A percentile compares a stretch with the other conserved stretches of the same genome.
phyloP scores from a whole-genome alignment of 768 basidiomycete species.

The Kwoniella botswanensis region DNA sequence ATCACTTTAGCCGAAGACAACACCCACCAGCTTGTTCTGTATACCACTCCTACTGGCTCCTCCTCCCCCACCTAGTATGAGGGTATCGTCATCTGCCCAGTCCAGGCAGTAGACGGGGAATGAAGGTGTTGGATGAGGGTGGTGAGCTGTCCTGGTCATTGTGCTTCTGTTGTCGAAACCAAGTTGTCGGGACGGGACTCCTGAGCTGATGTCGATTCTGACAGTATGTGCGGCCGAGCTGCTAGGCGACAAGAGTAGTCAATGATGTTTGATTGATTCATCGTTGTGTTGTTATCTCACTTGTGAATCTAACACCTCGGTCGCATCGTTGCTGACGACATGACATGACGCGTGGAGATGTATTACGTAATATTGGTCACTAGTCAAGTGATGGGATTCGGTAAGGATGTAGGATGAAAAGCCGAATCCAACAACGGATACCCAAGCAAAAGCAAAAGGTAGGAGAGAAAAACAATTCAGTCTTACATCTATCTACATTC shows the following conservation, averaged over 20 bases:
- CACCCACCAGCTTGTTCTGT: slow-evolving; percentile 86
- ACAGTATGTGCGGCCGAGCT: not conserved
- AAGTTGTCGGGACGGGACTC: slow-evolving; percentile 1
- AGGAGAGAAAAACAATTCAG: not conserved
- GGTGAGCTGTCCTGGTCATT: slow-evolving; percentile 80
- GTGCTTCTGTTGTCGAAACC: slow-evolving; percentile 1
- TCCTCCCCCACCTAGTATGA: slow-evolving; percentile 84
- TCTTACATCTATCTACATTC: not conserved
- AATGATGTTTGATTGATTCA: too few species aligned
- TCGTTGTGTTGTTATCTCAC: not conserved
- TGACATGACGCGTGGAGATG: slow-evolving; percentile 8
- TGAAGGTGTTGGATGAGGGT: slow-evolving; percentile 71
- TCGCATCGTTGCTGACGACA: not conserved
- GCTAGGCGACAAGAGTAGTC: too few species aligned
- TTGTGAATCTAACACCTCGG: slow-evolving; percentile 1
- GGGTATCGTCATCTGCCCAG: slow-evolving; percentile 72
- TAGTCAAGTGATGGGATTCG: not conserved
- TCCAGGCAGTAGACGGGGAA: slow-evolving; percentile 90
- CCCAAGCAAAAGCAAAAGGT: not conserved
- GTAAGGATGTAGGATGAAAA: slow-evolving; percentile 7
- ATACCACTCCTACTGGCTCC: slow-evolving; percentile 85
- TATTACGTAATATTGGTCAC: not conserved
- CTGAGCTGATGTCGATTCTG: not conserved
- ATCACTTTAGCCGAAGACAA: not conserved
- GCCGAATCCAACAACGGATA: slow-evolving; percentile 1